phyloP scores from a whole-genome alignment of 2,329 filamentous ascomycete species.

The Chaetomium strumarium region DNA sequence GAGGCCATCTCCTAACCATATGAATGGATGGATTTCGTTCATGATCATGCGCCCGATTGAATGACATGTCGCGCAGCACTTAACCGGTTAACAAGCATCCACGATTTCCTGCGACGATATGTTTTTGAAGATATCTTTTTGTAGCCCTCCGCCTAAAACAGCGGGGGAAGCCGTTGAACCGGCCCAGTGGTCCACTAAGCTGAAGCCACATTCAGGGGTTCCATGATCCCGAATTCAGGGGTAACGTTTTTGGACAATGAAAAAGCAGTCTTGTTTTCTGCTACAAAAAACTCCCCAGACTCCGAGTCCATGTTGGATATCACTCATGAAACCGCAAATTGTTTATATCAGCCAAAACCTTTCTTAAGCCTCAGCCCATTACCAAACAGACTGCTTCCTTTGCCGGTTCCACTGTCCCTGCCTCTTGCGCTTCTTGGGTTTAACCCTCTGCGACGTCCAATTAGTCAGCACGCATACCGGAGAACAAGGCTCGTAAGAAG shows the following conservation, averaged over 20 bases:
- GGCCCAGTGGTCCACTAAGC: background rate
- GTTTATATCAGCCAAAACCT: background rate
- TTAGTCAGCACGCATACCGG: background rate
- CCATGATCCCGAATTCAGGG: background rate
- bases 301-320: no score
- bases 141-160: no score
- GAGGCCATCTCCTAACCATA: background rate
- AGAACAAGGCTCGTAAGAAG: background rate
- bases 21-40: no score
- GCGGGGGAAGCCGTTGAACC: background rate
- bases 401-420: conserved; percentile 15
- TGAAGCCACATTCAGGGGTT: background rate
- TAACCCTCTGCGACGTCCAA: conserved; percentile 21
- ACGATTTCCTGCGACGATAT: background rate
- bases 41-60: no score
- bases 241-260: background rate
- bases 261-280: background rate
- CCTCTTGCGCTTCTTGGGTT: conserved; percentile 21
- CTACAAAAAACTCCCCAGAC: background rate
- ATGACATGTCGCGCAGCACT: background rate
- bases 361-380: background rate
- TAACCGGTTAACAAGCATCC: background rate
- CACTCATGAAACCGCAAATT: no score
- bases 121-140: no score
- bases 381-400: conserved; percentile 21